These are phyloP conservation scores for Scheffersomyces lignosus DNA, from an alignment of 805 yeast species.

Conservation along the genomic window DNA sequence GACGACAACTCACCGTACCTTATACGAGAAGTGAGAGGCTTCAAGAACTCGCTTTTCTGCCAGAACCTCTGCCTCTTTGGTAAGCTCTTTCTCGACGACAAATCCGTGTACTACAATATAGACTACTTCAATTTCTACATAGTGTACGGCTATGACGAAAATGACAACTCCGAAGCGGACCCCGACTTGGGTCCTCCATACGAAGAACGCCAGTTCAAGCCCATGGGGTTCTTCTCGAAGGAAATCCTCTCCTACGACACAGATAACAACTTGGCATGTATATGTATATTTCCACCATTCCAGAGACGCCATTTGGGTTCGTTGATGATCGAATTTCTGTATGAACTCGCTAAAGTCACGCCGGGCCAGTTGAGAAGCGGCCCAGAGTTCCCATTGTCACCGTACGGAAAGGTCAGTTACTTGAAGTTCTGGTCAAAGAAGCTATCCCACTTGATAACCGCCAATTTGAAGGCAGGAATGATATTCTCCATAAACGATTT, in stretches of 20 bases:
- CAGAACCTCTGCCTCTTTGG: constrained; percentile 85
- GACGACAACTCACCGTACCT: constrained; percentile 47
- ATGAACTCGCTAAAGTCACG: constrained; percentile 58
- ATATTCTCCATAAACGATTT: constrained; percentile 49
- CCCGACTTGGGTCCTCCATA: too few relatives aligned
- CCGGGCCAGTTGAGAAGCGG: constrained; percentile 70
- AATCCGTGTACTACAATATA: constrained; percentile 79
- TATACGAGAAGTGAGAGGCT: constrained; percentile 70
- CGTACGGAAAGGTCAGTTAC: constrained; percentile 75
- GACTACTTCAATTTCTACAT: constrained; percentile 81
- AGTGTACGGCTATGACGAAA: constrained; percentile 51
- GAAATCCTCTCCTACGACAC: constrained; percentile 78
- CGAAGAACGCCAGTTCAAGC: constrained; percentile 28
- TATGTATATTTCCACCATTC: constrained; percentile 88
- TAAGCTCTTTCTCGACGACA: constrained; percentile 84
- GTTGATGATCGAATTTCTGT: constrained; percentile 78
- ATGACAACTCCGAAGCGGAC: neutral
- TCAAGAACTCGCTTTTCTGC: constrained; percentile 62
- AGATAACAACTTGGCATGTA: constrained; percentile 83
- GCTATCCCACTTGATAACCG: constrained; percentile 21
- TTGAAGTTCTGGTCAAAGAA: constrained; percentile 69
- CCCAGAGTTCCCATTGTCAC: constrained; percentile 89
- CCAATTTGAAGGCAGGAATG: constrained; percentile 6
- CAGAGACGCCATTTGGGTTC: constrained; percentile 80
- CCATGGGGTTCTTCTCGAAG: constrained; percentile 92